A percentile compares a stretch with the other conserved stretches of the same genome.
Evolutionary conservation across 2,329 filamentous ascomycete species (phyloP).

Genomic region (Colletotrichum lindemuthianum): DNA sequence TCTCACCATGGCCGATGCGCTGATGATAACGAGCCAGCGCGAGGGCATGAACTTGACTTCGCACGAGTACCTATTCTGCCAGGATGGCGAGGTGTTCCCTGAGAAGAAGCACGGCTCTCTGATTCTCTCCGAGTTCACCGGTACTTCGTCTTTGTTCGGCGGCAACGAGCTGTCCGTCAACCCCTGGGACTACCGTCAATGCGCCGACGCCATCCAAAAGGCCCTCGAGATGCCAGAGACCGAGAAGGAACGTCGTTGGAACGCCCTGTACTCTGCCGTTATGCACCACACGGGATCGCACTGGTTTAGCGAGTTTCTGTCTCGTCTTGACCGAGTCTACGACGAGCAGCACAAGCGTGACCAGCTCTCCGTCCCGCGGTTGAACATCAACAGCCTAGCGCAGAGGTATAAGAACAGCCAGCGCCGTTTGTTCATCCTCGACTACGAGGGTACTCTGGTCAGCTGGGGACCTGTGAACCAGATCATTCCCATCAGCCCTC

Average conservation of each 20-base stretch:
- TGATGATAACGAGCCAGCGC: conserved; percentile 94
- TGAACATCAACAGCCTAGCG: conserved; percentile 74
- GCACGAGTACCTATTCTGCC: conserved; percentile 93
- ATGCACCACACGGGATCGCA: conserved; percentile 83
- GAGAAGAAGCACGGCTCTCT: conserved; percentile 87
- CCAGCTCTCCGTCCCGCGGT: conserved; percentile 84
- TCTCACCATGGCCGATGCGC: conserved; percentile 85
- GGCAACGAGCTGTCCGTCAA: conserved; percentile 87
- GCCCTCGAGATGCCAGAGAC: conserved; percentile 82
- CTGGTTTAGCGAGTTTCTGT: conserved; percentile 83
- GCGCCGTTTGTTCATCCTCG: conserved; percentile 85
- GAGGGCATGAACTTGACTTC: conserved; percentile 98
- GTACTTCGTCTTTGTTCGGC: conserved; percentile 86
- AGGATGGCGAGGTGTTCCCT: conserved; percentile 78
- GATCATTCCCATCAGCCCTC: conserved; percentile 86
- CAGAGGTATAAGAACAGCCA: conserved; percentile 73
- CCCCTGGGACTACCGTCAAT: conserved; percentile 93
- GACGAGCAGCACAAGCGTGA: conserved; percentile 87
- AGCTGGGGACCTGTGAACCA: conserved; percentile 86
- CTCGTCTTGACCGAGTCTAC: conserved; percentile 78
- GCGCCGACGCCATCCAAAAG: conserved; percentile 84
- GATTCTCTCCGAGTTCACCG: conserved; percentile 95
- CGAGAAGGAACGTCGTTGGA: conserved; percentile 81
- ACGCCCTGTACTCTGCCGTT: conserved; percentile 76
- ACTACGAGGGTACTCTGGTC: conserved; percentile 93